Evolutionary conservation across 139 green algal species (phyloP), one percentile per base, ranked within the genome.

Genomic region (Chara braunii): DNA sequence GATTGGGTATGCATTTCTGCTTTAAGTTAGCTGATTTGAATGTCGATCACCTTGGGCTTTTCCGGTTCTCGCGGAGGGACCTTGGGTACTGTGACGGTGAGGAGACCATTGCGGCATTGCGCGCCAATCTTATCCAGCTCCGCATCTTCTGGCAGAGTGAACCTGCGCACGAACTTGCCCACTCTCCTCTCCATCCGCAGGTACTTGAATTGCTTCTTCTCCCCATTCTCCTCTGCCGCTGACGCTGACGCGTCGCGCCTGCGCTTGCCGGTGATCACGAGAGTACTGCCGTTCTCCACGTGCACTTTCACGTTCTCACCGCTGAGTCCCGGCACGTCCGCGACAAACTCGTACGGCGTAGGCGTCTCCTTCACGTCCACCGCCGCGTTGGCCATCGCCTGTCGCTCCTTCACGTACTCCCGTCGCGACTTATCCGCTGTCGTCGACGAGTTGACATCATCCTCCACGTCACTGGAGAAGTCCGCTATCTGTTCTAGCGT

Each of bases 311-410:
- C 50, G 11, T 58, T 11, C 11, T 58, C 50, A 11, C 12, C 9
- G 24, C 12, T 24, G 24, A 58, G 9, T 24, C 50, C 50, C 11
- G 50, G 50, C 11, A 58, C 24, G 50, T 58, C 50, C 24, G 54
- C 54, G 28, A 35, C 14, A 36, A 63, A 63, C 8, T 51, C 12
- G 28, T 58, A 63, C 23, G n/a, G 8, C 34, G 22, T 22, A 8
- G 54, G 54, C 54, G 8, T 55, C 28, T 63, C 54, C 8, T 35
- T 57, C 22, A 63, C 54, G 54, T 63, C 54, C 54, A 63, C 54
- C 8, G 23, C 28, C 34, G 8, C 54, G 8, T 55, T 57, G 18
- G 40, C 40, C 18, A 48, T 18, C 18, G 40, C 40, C 18, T 48
- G 40, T 18, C 18, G 18, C 18, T 48, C 40, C 18, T 18, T 18